phyloP scores from a whole-genome alignment of 2,329 filamentous ascomycete species.

The Malbranchea zuffiana region DNA sequence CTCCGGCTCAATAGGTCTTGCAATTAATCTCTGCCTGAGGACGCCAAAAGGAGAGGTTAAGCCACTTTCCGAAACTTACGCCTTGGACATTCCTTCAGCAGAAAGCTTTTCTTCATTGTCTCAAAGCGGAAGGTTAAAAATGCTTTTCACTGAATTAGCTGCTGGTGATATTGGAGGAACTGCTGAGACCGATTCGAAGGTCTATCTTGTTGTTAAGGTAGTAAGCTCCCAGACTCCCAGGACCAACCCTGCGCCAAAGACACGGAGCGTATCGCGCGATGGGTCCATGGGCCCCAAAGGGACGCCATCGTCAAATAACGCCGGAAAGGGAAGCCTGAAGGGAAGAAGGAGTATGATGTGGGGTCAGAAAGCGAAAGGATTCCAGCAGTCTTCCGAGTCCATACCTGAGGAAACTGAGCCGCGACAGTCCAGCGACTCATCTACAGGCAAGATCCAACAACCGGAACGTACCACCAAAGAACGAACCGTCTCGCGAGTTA shows the following conservation, averaged over 20 bases:
- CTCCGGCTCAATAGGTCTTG: slow-evolving; percentile 62
- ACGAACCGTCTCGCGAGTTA: slow-evolving; percentile 48
- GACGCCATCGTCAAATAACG: slow-evolving; percentile 21
- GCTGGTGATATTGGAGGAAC: slow-evolving; percentile 60
- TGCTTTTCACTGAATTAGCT: slow-evolving; percentile 77
- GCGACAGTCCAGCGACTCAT: slow-evolving; percentile 23
- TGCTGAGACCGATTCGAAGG: slow-evolving; percentile 52
- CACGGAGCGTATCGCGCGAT: slow-evolving; percentile 27
- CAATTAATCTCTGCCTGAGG: slow-evolving; percentile 67
- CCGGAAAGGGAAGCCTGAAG: slow-evolving; percentile 28
- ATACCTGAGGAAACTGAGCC: slow-evolving; percentile 21
- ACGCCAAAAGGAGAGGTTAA: slow-evolving; percentile 51
- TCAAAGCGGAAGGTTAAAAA: slow-evolving; percentile 61
- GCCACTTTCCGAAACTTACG: slow-evolving; percentile 72
- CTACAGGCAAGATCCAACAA: slow-evolving; percentile 22
- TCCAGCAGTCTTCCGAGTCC: slow-evolving; percentile 22
- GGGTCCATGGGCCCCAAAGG: slow-evolving; percentile 22
- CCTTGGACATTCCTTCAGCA: slow-evolving; percentile 63
- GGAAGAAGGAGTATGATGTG: slow-evolving; percentile 38
- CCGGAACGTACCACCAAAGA: slow-evolving; percentile 25
- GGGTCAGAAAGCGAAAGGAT: slow-evolving; percentile 26
- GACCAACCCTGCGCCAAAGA: slow-evolving; percentile 16
- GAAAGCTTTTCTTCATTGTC: slow-evolving; percentile 57
- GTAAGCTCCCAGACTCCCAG: slow-evolving; percentile 46
- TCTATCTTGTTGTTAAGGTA: slow-evolving; percentile 78